Conservation (phyloP, 2,329 filamentous ascomycete genomes). For the Aureobasidium pullulans region DNA sequence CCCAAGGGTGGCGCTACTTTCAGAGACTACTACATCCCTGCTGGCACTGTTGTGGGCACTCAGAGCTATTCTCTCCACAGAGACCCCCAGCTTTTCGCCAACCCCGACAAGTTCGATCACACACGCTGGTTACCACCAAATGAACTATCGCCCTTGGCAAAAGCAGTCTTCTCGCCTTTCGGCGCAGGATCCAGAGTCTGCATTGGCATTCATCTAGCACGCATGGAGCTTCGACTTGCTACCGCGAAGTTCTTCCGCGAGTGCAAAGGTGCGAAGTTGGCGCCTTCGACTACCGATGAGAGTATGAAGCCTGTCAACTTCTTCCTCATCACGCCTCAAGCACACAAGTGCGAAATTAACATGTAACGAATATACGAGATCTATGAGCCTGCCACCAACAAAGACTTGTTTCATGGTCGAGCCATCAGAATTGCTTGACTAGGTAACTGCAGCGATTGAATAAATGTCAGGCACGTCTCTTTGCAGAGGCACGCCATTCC, state of each 20-base stretch:
- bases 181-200: constrained; percentile 24
- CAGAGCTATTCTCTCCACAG: constrained; percentile 25
- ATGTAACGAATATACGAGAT: constrained; percentile 1
- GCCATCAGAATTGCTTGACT: too few relatives aligned
- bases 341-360: constrained; percentile 24
- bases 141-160: constrained; percentile 15
- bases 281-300: constrained; percentile 19
- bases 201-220: constrained; percentile 26
- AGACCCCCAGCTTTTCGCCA: constrained; percentile 19
- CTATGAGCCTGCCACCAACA: too few relatives aligned
- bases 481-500: too few relatives aligned
- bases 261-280: constrained; percentile 19
- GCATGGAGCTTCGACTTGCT: constrained; percentile 24
- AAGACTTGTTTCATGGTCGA: too few relatives aligned
- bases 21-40: constrained; percentile 21
- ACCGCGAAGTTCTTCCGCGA: constrained; percentile 23
- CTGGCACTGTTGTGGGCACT: constrained; percentile 21
- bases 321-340: constrained; percentile 26
- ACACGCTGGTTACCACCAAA: constrained; percentile 19
- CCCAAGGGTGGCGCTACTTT: constrained; percentile 22
- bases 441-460: too few relatives aligned
- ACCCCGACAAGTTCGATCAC: constrained; percentile 23
- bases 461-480: too few relatives aligned
- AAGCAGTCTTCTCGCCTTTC: constrained; percentile 23
- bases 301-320: constrained; percentile 27